Evolutionary conservation across 441 rosid species (phyloP).

Genomic region (Lepidium campestre): DNA sequence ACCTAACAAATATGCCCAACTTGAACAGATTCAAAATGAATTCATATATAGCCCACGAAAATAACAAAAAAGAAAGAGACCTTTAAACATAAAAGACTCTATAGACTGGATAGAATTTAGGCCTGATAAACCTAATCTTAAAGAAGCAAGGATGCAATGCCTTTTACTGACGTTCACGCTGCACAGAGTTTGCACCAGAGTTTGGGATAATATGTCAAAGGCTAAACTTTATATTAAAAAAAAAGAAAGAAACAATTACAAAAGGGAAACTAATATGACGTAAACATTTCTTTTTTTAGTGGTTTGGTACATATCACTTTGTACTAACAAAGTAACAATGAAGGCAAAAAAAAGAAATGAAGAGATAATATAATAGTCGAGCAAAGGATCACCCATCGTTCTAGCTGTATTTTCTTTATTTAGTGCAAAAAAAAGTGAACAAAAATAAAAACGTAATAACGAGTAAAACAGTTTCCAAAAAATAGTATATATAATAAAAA

Average conservation of each 20-base stretch:
- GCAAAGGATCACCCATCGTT: not conserved
- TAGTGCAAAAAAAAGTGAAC: not conserved
- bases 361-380: not conserved
- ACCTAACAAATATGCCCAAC: too few species aligned
- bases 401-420: not conserved
- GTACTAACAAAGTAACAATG: not conserved
- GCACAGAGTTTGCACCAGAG: too few species aligned
- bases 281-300: slow-evolving; percentile 3
- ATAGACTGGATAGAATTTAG: too few species aligned
- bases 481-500: not conserved
- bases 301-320: not conserved
- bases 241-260: not conserved
- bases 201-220: too few species aligned
- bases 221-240: not conserved
- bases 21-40: too few species aligned
- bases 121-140: too few species aligned
- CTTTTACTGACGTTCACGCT: too few species aligned
- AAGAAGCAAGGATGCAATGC: too few species aligned
- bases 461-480: not conserved
- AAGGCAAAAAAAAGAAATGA: not conserved
- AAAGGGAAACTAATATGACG: not conserved
- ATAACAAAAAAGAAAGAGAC: too few species aligned
- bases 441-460: not conserved
- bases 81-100: too few species aligned
- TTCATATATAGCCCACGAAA: too few species aligned